Conservation (phyloP, 2,329 filamentous ascomycete species). For the Pyrenophora seminiperda region DNA sequence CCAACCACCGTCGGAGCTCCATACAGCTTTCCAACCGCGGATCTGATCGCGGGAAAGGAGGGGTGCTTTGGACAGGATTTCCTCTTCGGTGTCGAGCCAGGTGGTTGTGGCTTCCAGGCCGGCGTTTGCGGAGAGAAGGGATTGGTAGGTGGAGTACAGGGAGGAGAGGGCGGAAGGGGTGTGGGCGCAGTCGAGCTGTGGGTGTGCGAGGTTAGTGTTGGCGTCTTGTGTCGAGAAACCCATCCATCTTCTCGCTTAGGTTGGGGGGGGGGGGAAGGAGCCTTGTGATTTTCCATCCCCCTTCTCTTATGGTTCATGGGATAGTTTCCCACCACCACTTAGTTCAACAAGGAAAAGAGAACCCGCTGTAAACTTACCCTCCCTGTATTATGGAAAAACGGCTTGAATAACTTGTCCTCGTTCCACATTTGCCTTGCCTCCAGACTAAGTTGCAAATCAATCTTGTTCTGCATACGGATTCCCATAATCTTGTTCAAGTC, state of each 20-base stretch:
- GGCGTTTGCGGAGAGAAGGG: slow-evolving; percentile 38
- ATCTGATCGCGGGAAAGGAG: slow-evolving; percentile 50
- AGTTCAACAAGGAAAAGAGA: no score
- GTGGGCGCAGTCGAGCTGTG: slow-evolving; percentile 40
- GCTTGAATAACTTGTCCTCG: slow-evolving; percentile 53
- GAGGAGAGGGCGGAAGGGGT: slow-evolving; percentile 47
- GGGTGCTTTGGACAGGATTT: slow-evolving; percentile 51
- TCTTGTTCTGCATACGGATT: slow-evolving; percentile 48
- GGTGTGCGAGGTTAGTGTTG: slow-evolving; percentile 4
- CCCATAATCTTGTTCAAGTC: slow-evolving; percentile 58
- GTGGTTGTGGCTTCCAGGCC: slow-evolving; percentile 48
- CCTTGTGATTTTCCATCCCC: no score
- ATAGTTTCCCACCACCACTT: no score
- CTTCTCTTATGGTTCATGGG: no score
- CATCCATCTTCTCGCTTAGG: not conserved
- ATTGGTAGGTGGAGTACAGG: slow-evolving; percentile 46
- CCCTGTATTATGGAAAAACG: slow-evolving; percentile 55
- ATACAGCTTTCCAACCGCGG: slow-evolving; percentile 56
- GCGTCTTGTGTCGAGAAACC: no score
- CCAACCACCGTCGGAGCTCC: slow-evolving; percentile 54
- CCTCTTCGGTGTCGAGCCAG: slow-evolving; percentile 54
- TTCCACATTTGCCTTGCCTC: slow-evolving; percentile 51
- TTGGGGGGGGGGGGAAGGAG: no score
- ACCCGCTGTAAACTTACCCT: slow-evolving; percentile 20
- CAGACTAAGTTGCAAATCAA: slow-evolving; percentile 41